Conservation (phyloP, 148 eudicot genomes). For the Cornus florida region DNA sequence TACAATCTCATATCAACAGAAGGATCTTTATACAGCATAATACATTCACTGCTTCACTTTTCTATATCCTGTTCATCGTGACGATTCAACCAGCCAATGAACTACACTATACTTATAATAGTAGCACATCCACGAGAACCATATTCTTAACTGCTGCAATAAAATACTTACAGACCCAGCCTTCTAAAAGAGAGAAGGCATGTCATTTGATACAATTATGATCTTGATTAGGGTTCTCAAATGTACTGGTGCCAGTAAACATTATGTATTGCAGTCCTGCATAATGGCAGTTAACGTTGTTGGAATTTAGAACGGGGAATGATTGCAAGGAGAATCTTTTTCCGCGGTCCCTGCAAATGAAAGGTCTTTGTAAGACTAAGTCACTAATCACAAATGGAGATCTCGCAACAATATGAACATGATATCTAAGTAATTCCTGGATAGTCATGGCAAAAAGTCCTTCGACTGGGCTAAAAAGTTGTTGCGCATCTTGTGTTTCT, state of each 20-base stretch:
- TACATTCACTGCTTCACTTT: background rate
- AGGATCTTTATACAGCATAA: background rate
- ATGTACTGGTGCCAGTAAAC: too few species aligned
- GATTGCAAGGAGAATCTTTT: conserved; percentile 35
- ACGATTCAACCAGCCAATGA: too few species aligned
- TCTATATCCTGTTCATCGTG: background rate
- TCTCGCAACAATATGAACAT: background rate
- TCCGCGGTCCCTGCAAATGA: conserved; percentile 38
- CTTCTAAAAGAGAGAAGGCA: background rate
- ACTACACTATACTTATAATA: background rate
- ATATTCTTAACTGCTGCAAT: background rate
- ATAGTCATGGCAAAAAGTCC: background rate
- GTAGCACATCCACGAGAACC: background rate
- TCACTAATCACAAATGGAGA: background rate
- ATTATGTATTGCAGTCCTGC: too few species aligned
- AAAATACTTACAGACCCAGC: background rate
- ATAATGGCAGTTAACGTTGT: background rate
- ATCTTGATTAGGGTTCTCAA: too few species aligned
- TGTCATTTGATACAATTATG: too few species aligned
- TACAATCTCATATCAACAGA: background rate
- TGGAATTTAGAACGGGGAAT: conserved; percentile 1
- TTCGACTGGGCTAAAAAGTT: background rate
- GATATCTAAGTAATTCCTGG: background rate
- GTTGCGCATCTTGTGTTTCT: background rate
- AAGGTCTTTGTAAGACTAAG: background rate